These are phyloP conservation scores for Phyllosticta citrichinensis DNA, from an alignment of 2,329 filamentous ascomycete genomes.

Conservation along the genomic window DNA sequence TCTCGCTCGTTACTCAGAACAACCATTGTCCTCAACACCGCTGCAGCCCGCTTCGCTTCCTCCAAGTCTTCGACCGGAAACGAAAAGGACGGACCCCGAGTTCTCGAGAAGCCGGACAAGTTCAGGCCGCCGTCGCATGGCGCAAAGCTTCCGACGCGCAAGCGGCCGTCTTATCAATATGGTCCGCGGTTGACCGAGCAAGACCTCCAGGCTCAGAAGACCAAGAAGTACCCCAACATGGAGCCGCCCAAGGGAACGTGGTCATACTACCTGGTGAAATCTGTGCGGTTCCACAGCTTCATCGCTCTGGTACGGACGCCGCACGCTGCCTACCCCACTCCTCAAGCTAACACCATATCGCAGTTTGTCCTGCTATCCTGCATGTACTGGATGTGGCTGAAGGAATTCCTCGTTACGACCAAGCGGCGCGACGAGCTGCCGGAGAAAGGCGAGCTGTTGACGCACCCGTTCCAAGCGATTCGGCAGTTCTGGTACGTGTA, in stretches of 20 bases:
- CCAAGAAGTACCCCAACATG: constrained; percentile 74
- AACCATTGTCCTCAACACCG: constrained; percentile 1
- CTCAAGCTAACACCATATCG: background rate
- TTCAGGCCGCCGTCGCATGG: constrained; percentile 92
- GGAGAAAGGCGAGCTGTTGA: constrained; percentile 54
- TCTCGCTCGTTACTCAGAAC: constrained; percentile 14
- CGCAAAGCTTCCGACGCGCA: constrained; percentile 50
- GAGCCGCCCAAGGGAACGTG: constrained; percentile 77
- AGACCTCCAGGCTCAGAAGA: constrained; percentile 56
- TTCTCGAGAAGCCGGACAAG: constrained; percentile 70
- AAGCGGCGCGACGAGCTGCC: constrained; percentile 74
- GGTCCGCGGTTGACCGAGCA: constrained; percentile 59
- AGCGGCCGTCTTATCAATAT: constrained; percentile 55
- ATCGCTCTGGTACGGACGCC: constrained; percentile 63
- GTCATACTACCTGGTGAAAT: constrained; percentile 76
- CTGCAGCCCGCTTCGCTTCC: constrained; percentile 10
- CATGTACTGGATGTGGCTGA: constrained; percentile 61
- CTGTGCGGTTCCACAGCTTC: constrained; percentile 62
- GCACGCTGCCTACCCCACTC: background rate
- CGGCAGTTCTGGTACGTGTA: constrained; percentile 61
- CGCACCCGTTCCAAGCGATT: constrained; percentile 59
- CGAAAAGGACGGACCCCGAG: constrained; percentile 44
- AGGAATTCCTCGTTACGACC: constrained; percentile 70
- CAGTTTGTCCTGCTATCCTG: constrained; percentile 60
- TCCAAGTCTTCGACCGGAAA: background rate